Percentiles rank a stretch among this genome's conserved stretches.
Conservation (phyloP, 352 stramenopile genomes). For the Thalassiosira sp. region DNA sequence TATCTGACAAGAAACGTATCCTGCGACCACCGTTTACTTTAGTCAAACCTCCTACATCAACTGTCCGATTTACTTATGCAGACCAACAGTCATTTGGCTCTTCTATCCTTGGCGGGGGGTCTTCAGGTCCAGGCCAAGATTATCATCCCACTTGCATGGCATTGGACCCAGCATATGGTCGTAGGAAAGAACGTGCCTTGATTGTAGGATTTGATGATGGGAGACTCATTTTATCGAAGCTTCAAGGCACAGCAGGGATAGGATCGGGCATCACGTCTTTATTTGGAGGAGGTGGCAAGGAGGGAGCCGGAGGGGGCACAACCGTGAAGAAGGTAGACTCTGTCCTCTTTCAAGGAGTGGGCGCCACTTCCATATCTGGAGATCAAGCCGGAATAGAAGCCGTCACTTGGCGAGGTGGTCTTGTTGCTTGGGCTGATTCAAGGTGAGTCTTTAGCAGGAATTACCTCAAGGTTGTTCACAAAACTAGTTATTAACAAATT, state of each 20-base stretch:
- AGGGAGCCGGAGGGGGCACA: conserved; percentile 14
- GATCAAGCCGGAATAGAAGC: conserved; percentile 62
- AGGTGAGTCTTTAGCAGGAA: conserved; percentile 29
- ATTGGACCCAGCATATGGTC: conserved; percentile 70
- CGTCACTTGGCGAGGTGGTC: conserved; percentile 67
- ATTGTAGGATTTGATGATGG: conserved; percentile 76
- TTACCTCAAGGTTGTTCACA: no score
- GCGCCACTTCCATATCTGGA: conserved; percentile 16
- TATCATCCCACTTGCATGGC: conserved; percentile 52
- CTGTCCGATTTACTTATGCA: conserved; percentile 52
- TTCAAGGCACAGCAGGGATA: conserved; percentile 36
- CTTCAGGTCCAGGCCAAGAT: background rate
- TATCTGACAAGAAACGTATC: background rate
- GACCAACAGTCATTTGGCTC: conserved; percentile 38
- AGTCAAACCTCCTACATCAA: conserved; percentile 36
- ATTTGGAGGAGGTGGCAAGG: conserved; percentile 33
- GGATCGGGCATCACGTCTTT: conserved; percentile 36
- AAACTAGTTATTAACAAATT: background rate
- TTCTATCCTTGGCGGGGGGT: conserved; percentile 17
- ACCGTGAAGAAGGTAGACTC: conserved; percentile 41
- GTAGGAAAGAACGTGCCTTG: conserved; percentile 58
- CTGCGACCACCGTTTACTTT: conserved; percentile 30
- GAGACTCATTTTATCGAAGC: conserved; percentile 65
- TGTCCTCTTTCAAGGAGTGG: conserved; percentile 48
- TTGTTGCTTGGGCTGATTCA: conserved; percentile 77